phyloP scores from a whole-genome alignment of 1,139 yeast species.

The Yamadazyma friedrichii region DNA sequence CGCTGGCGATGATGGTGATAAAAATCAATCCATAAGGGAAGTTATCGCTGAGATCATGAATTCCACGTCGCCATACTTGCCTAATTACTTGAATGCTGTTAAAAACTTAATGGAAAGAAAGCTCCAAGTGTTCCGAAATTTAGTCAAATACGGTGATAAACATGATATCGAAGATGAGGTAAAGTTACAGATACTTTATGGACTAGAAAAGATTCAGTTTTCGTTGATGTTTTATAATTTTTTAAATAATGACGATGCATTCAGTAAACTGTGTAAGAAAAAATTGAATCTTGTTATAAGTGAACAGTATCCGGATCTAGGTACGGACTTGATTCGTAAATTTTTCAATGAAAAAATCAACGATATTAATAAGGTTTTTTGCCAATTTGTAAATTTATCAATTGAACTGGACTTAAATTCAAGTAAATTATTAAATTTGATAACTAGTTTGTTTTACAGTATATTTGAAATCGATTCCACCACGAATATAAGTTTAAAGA shows the following conservation, averaged over 20 bases:
- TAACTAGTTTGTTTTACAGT: slow-evolving; percentile 38
- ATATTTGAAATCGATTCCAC: slow-evolving; percentile 37
- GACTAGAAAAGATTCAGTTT: slow-evolving; percentile 58
- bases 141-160: slow-evolving; percentile 29
- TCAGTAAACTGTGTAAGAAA: slow-evolving; percentile 13
- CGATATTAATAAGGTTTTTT: slow-evolving; percentile 36
- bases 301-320: slow-evolving; percentile 5
- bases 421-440: slow-evolving; percentile 26
- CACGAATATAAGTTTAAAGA: slow-evolving; percentile 16
- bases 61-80: slow-evolving; percentile 41
- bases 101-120: slow-evolving; percentile 26
- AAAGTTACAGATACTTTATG: slow-evolving; percentile 38
- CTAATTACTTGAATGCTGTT: slow-evolving; percentile 27
- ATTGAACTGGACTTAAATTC: slow-evolving; percentile 26
- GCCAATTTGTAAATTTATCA: slow-evolving; percentile 20
- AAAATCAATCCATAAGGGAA: slow-evolving; percentile 39
- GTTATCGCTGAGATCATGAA: slow-evolving; percentile 56
- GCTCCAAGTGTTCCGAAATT: slow-evolving; percentile 28
- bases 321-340: slow-evolving; percentile 21
- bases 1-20: slow-evolving; percentile 24
- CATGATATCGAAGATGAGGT: slow-evolving; percentile 40
- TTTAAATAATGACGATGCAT: slow-evolving; percentile 22
- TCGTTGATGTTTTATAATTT: slow-evolving; percentile 50
- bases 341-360: slow-evolving; percentile 30
- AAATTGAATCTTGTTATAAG: slow-evolving; percentile 10